A percentile compares a stretch with the other conserved stretches of the same genome.
Conservation (phyloP, 1,139 yeast genomes). For the Lodderomyces oxycetoniae region DNA sequence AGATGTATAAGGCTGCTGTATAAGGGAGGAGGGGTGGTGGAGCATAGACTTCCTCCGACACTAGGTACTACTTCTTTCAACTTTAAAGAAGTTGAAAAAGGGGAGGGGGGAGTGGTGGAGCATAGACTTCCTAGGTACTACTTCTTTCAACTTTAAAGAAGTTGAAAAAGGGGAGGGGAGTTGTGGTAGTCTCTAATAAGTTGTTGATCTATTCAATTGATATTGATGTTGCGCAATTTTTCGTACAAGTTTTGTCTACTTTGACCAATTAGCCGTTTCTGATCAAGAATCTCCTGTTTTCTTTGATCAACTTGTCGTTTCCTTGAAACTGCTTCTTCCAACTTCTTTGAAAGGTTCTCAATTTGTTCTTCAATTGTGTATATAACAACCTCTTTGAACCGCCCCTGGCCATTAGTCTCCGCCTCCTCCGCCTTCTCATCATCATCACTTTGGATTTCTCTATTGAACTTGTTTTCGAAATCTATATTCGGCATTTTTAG, state of each 20-base stretch:
- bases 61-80: no score
- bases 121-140: no score
- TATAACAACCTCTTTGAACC: constrained; percentile 9
- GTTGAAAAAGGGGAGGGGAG: no score
- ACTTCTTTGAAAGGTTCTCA: constrained; percentile 7
- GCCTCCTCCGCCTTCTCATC: constrained; percentile 11
- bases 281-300: constrained; percentile 5
- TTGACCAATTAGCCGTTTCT: constrained; percentile 6
- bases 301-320: constrained; percentile 6
- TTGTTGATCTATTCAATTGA: neutral
- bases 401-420: constrained; percentile 1
- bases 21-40: no score
- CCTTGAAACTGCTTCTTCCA: constrained; percentile 7
- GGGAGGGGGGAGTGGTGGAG: no score
- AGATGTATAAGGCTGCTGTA: no score
- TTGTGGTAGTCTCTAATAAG: no score
- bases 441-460: constrained; percentile 18
- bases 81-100: no score
- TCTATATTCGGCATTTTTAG: constrained; percentile 6
- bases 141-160: no score
- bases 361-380: constrained; percentile 14
- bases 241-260: neutral
- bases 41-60: no score
- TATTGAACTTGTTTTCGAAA: constrained; percentile 9
- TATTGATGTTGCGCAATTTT: neutral